Conservation (phyloP, 2,329 filamentous ascomycete genomes). For the Simplicillium sp. region DNA sequence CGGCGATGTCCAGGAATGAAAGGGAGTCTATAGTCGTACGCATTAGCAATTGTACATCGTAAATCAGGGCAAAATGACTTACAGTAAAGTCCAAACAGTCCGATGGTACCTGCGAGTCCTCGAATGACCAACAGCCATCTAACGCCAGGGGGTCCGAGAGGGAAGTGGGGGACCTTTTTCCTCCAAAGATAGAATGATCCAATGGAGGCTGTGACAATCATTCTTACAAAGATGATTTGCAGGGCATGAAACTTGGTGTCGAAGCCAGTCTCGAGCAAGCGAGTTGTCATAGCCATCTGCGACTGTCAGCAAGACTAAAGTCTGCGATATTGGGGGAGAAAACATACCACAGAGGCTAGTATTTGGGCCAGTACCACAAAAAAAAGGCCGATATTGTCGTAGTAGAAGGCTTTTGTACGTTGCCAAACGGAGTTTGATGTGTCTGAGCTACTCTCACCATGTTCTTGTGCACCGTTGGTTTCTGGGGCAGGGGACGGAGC, state of each 20-base stretch:
- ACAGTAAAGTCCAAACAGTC: conserved; percentile 51
- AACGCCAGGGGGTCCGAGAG: conserved; percentile 54
- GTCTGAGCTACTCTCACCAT: too few relatives aligned
- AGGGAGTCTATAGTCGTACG: conserved; percentile 25
- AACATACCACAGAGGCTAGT: conserved; percentile 27
- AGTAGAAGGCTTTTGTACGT: conserved; percentile 31
- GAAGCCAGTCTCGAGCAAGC: conserved; percentile 22
- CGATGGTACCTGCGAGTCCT: conserved; percentile 54
- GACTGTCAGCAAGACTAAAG: conserved; percentile 1
- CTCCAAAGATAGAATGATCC: conserved; percentile 30
- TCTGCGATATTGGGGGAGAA: not conserved
- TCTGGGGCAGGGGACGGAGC: too few relatives aligned
- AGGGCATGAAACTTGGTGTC: conserved; percentile 28
- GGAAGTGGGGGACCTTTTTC: conserved; percentile 47
- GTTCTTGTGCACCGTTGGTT: too few relatives aligned
- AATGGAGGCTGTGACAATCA: conserved; percentile 25
- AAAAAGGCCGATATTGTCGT: conserved; percentile 29
- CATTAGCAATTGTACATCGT: not conserved
- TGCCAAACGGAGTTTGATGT: not conserved
- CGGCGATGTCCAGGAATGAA: conserved; percentile 65
- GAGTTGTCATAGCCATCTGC: conserved; percentile 30
- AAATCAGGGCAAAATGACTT: conserved; percentile 18
- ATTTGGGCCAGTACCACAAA: conserved; percentile 29
- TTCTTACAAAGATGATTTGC: conserved; percentile 33
- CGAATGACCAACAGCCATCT: conserved; percentile 53